phyloP scores from a whole-genome alignment of 176 grass and related monocot genomes.

The Rhynchospora tenuis region DNA sequence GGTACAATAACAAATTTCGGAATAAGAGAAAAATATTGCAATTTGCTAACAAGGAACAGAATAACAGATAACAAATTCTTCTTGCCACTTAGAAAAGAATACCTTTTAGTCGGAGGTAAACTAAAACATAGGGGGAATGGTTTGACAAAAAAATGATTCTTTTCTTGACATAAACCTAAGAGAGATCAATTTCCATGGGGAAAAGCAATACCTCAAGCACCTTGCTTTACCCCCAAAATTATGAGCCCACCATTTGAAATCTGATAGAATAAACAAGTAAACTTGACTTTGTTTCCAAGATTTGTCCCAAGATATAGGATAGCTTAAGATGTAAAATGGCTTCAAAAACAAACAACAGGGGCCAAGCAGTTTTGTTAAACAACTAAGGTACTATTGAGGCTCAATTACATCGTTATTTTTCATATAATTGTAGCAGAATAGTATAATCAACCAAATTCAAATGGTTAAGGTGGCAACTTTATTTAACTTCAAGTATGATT shows the following conservation, averaged over 20 bases:
- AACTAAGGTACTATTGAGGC: slow-evolving; percentile 16
- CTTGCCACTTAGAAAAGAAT: background rate
- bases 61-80: background rate
- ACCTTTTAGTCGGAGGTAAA: slow-evolving; percentile 9
- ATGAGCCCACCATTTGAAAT: slow-evolving; percentile 21
- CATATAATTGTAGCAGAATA: background rate
- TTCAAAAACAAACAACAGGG: slow-evolving; percentile 14
- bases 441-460: background rate
- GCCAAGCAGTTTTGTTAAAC: slow-evolving; percentile 15
- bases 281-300: slow-evolving; percentile 29
- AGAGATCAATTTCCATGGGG: slow-evolving; percentile 25
- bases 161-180: slow-evolving; percentile 28
- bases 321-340: background rate
- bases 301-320: slow-evolving; percentile 6
- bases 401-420: background rate
- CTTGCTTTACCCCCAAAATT: slow-evolving; percentile 31
- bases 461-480: background rate
- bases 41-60: background rate
- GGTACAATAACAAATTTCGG: background rate
- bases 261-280: background rate
- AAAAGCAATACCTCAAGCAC: slow-evolving; percentile 48
- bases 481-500: slow-evolving; percentile 31
- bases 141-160: slow-evolving; percentile 31
- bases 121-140: slow-evolving; percentile 13
- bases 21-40: background rate